Conservation (phyloP, 192 early-diverging fungal genomes). For the Paraglomus occultum region DNA sequence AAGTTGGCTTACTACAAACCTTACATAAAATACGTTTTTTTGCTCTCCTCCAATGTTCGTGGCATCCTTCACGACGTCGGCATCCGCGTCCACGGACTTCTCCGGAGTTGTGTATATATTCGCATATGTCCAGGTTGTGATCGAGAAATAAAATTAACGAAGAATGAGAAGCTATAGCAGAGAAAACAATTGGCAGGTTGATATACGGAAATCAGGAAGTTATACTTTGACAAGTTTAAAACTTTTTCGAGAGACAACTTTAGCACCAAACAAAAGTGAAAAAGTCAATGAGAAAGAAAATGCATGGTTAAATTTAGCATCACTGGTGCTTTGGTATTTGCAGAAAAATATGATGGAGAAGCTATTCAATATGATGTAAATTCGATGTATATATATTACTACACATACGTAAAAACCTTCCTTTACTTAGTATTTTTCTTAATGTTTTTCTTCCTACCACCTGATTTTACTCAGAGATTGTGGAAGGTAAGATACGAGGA, state of each 20-base stretch:
- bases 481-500: too few relatives aligned
- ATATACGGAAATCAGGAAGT: slow-evolving; percentile 13
- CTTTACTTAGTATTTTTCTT: too few relatives aligned
- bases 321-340: slow-evolving; percentile 21
- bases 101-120: slow-evolving; percentile 1
- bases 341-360: slow-evolving; percentile 19
- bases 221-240: slow-evolving; percentile 19
- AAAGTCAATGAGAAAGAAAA: slow-evolving; percentile 7
- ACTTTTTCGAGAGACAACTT: slow-evolving; percentile 12
- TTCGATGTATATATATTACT: slow-evolving; percentile 15
- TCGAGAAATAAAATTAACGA: slow-evolving; percentile 10
- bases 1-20: slow-evolving; percentile 8
- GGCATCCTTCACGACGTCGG: not conserved
- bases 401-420: too few relatives aligned
- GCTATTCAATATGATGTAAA: slow-evolving; percentile 19
- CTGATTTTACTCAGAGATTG: too few relatives aligned
- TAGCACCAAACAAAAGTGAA: slow-evolving; percentile 5
- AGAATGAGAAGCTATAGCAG: slow-evolving; percentile 15
- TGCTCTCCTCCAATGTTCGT: too few relatives aligned
- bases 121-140: too few relatives aligned
- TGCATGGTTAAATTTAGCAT: slow-evolving; percentile 21
- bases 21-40: too few relatives aligned
- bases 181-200: slow-evolving; percentile 3
- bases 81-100: not conserved
- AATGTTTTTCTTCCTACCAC: too few relatives aligned